A percentile compares a stretch with the other conserved stretches of the same genome.
Conservation (phyloP, 139 green algal species). For the Picochlorum sp. region DNA sequence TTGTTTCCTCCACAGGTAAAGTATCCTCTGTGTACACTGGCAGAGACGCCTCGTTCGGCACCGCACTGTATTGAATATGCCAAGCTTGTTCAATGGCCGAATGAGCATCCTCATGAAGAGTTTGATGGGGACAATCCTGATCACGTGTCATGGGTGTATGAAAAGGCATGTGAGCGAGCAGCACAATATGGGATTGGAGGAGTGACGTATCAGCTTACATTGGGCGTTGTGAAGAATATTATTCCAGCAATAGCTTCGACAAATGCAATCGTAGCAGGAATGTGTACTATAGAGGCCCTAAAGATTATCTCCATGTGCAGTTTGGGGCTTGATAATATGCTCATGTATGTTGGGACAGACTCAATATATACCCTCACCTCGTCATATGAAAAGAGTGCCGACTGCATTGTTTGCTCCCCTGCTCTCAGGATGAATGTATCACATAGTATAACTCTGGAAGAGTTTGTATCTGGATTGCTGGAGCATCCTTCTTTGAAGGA, state of each 20-base stretch:
- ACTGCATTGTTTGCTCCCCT: conserved; percentile 82
- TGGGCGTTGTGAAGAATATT: conserved; percentile 99
- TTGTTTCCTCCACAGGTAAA: conserved; percentile 96
- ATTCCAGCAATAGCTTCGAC: conserved; percentile 98
- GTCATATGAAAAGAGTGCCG: conserved; percentile 75
- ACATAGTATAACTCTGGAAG: conserved; percentile 44
- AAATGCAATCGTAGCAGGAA: conserved; percentile 91
- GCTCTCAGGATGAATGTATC: conserved; percentile 65
- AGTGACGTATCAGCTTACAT: conserved; percentile 76
- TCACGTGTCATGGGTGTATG: conserved; percentile 95
- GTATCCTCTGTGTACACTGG: conserved; percentile 96
- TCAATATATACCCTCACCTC: conserved; percentile 93
- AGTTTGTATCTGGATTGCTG: conserved; percentile 73
- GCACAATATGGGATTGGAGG: conserved; percentile 85
- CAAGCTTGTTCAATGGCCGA: conserved; percentile 89
- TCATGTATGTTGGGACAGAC: conserved; percentile 94
- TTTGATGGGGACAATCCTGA: conserved; percentile 93
- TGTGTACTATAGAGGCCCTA: conserved; percentile 86
- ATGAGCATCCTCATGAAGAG: conserved; percentile 60
- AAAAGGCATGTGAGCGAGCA: conserved; percentile 63
- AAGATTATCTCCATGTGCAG: conserved; percentile 90
- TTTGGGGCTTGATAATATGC: conserved; percentile 89
- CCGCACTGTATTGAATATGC: conserved; percentile 99
- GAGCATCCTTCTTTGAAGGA: conserved; percentile 43
- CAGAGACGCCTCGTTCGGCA: conserved; percentile 79